These are phyloP conservation scores for Mortierella sp. DNA, from an alignment of 371 early-diverging fungal genomes.

Conservation along the genomic window DNA sequence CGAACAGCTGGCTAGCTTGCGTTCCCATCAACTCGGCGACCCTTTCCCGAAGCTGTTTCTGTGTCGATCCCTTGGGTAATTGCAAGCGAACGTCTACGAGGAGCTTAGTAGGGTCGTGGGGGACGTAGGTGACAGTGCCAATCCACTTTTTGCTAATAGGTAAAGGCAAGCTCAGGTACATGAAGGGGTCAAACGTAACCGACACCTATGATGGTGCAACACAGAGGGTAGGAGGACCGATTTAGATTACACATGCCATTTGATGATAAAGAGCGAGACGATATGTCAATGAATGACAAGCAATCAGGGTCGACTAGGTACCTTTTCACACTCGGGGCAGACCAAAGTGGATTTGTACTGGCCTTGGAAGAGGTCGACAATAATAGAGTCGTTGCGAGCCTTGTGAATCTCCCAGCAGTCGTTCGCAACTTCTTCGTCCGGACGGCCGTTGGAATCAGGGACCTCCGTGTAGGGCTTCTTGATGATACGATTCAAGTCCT, in stretches of 20 bases:
- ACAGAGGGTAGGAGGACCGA: background rate
- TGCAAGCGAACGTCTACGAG: conserved; percentile 56
- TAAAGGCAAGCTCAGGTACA: conserved; percentile 76
- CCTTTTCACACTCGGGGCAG: conserved; percentile 76
- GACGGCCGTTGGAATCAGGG: conserved; percentile 78
- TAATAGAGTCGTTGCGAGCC: conserved; percentile 76
- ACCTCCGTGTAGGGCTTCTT: conserved; percentile 83
- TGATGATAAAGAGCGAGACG: too few relatives aligned
- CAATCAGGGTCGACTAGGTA: too few relatives aligned
- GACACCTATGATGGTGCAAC: conserved; percentile 59
- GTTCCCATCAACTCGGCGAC: conserved; percentile 71
- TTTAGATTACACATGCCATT: background rate
- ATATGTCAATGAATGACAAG: too few relatives aligned
- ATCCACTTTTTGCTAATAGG: conserved; percentile 67
- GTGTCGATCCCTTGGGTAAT: conserved; percentile 71
- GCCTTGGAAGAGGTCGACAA: conserved; percentile 89
- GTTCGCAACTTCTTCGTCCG: conserved; percentile 71
- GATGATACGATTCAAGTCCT: conserved; percentile 77
- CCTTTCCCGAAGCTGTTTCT: conserved; percentile 71
- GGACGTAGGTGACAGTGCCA: conserved; percentile 67
- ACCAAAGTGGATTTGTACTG: conserved; percentile 82
- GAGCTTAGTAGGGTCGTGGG: conserved; percentile 64
- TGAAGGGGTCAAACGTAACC: conserved; percentile 81
- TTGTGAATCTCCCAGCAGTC: conserved; percentile 74
- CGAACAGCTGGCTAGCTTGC: conserved; percentile 59